Percentiles rank a stretch among this genome's conserved stretches.
These are phyloP conservation scores for Cordyceps javanica DNA, from an alignment of 2,329 filamentous ascomycete genomes.

Conservation along the genomic window DNA sequence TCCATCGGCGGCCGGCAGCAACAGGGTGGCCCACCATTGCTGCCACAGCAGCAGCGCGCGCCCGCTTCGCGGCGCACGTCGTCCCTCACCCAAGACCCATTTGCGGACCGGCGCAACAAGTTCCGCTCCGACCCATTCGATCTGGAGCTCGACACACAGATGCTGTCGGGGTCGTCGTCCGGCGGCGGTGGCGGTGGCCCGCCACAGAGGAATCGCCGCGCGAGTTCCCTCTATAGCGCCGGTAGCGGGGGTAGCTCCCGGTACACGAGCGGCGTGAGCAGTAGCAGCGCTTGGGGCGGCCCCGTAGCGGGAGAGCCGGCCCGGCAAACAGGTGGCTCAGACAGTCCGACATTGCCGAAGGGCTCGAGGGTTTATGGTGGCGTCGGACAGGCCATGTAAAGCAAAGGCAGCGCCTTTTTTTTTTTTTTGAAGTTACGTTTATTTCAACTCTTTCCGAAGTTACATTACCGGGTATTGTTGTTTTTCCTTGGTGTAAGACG, in stretches of 20 bases:
- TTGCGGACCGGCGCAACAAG: slow-evolving; percentile 44
- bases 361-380: not conserved
- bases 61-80: slow-evolving; percentile 16
- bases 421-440: not conserved
- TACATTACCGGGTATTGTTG: not conserved
- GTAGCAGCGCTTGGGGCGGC: slow-evolving; percentile 23
- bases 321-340: not conserved
- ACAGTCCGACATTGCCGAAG: slow-evolving; percentile 11
- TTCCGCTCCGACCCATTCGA: slow-evolving; percentile 61
- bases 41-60: slow-evolving; percentile 30
- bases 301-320: not conserved
- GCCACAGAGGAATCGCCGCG: slow-evolving; percentile 20
- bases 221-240: slow-evolving; percentile 33
- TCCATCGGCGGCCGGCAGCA: slow-evolving; percentile 29
- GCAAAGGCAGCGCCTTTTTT: not conserved
- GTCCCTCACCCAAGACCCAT: slow-evolving; percentile 33
- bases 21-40: slow-evolving; percentile 18
- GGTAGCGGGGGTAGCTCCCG: slow-evolving; percentile 26
- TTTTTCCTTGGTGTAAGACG: not conserved
- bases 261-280: slow-evolving; percentile 46
- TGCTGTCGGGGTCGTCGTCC: slow-evolving; percentile 15
- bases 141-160: slow-evolving; percentile 39
- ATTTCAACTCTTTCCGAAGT: not conserved
- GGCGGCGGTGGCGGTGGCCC: not conserved
- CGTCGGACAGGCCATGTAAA: not conserved